phyloP scores from a whole-genome alignment of 441 rosid genomes.

The Adansonia gregorii region DNA sequence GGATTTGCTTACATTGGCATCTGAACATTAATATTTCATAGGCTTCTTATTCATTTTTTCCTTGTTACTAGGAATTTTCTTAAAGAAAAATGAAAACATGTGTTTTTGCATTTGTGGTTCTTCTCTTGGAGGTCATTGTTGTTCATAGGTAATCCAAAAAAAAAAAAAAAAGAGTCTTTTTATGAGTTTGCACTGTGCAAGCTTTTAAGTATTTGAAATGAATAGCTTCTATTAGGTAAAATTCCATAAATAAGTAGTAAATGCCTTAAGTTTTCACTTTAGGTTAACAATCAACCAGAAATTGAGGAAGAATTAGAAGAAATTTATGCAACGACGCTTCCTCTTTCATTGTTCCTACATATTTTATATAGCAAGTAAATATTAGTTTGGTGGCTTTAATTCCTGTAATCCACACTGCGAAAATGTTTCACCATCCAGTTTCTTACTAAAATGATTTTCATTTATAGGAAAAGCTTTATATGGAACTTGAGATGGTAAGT shows the following conservation, averaged over 20 bases:
- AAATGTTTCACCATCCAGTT: background rate
- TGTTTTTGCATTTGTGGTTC: constrained; percentile 82
- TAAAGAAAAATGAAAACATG: constrained; percentile 38
- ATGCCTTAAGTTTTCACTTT: background rate
- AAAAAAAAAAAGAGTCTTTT: constrained; percentile 64
- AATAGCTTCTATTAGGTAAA: background rate
- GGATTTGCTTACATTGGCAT: no score
- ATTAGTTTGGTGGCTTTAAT: background rate
- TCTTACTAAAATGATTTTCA: background rate
- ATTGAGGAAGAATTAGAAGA: background rate
- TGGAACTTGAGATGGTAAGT: constrained; percentile 55
- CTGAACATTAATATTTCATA: no score
- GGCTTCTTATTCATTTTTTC: no score
- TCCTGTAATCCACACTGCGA: background rate
- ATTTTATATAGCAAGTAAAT: background rate
- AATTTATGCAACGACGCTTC: background rate
- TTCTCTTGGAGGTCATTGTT: constrained; percentile 76
- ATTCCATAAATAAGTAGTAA: background rate
- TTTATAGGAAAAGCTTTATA: constrained; percentile 69
- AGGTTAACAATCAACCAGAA: background rate
- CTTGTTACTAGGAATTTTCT: no score
- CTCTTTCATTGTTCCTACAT: background rate
- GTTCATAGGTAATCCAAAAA: constrained; percentile 71
- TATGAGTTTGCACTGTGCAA: constrained; percentile 54
- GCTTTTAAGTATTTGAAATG: background rate